Base-by-base conservation (phyloP, 2,329 filamentous ascomycete genomes). In the Apiospora hydei region DNA sequence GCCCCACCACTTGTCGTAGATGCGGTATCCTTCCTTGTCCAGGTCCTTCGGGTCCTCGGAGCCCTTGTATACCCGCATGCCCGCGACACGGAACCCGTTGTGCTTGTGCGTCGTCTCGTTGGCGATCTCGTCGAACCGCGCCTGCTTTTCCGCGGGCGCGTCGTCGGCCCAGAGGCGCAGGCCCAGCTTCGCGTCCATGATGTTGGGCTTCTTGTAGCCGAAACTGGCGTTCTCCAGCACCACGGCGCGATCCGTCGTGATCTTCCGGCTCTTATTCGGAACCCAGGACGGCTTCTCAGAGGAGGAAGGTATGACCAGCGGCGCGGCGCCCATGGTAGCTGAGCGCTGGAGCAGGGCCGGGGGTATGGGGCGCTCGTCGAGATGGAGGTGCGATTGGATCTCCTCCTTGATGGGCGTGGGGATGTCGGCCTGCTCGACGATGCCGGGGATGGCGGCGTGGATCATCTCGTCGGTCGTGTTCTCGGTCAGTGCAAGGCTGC, bases 161-260 rank as follows among this genome's bases (percentile, higher is more conserved):
- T 91, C 86, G 73, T 97, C 94, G 18, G 94, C 96, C 92, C 95
- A 98, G 7, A 99, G 84, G 44, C 94, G 89, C 69, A 91, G 88
- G 61, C 96, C 96, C 26, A 99, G 89, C 84, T 99, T 99, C 75
- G 97, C 89, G 80, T 99, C 96, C 72, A 99, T 85, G 10, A 99
- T 94, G 77, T 98, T 98, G 8, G 96, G 94, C 72, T 90, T 89
- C 77, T 89, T 89, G 85, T 95, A 98, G 0, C 94, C 94, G 75
- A 89, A 88, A 0, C 94, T 91, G 8, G 94, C 89, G 80, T 98
- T 98, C 79, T 95, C 93, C 41, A 98, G 85, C 16, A 97, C 95
- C 24, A 98, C 91, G 2, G 94, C 93, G 71, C 90, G 87, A 71
- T 95, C 91, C 0, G 95, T 98, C 34, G 90, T 87, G 73, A 98